Conservation (phyloP, 164 flowering plant genomes). For the Paratinospora sagittata region DNA sequence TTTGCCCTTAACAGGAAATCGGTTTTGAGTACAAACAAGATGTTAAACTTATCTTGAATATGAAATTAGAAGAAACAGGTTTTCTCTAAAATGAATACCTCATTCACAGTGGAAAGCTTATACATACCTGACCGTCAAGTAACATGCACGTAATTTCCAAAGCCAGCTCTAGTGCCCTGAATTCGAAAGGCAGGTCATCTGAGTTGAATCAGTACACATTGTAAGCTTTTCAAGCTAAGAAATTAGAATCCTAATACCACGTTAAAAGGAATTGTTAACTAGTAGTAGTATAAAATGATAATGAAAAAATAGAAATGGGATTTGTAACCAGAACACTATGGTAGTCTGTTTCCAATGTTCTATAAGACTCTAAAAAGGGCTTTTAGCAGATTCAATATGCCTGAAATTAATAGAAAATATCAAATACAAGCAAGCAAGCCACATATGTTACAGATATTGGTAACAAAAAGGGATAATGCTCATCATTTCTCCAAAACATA, state of each 20-base stretch:
- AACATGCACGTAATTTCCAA: constrained; percentile 82
- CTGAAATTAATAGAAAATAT: not conserved
- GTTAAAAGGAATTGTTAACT: not conserved
- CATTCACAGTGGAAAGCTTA: not conserved
- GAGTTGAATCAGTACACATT: constrained; percentile 29
- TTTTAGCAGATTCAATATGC: not conserved
- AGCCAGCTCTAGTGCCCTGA: constrained; percentile 91
- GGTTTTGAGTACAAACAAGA: not conserved
- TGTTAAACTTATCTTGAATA: not conserved
- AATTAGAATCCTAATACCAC: not conserved
- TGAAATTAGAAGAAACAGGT: not conserved
- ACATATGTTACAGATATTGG: not conserved
- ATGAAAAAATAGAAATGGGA: not conserved
- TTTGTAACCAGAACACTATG: not conserved
- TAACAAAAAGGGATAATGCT: not conserved
- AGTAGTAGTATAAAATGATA: not conserved
- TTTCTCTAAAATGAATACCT: not conserved
- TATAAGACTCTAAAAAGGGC: not conserved
- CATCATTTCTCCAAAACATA: not conserved
- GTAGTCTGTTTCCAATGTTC: not conserved
- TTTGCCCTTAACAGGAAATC: not conserved
- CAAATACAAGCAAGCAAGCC: not conserved
- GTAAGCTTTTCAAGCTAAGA: constrained; percentile 23
- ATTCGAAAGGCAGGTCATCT: constrained; percentile 96
- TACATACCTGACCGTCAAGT: constrained; percentile 84